Conservation (phyloP, 257 asterid species). For the Cruciata laevipes region DNA sequence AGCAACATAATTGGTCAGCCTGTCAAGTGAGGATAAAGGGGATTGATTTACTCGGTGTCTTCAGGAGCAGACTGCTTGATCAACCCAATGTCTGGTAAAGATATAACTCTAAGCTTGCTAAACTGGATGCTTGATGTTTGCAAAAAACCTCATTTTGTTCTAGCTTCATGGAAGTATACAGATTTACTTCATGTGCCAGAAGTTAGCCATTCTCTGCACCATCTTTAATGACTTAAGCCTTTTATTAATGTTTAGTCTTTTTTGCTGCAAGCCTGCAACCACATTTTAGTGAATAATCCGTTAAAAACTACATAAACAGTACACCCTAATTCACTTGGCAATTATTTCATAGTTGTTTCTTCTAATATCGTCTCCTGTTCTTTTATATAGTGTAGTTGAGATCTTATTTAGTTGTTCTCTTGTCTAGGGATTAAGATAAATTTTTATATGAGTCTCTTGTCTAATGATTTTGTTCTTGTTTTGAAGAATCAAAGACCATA, state of each 20-base stretch:
- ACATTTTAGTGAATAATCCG: background rate
- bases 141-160: background rate
- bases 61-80: background rate
- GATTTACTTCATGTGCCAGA: background rate
- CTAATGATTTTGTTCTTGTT: background rate
- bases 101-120: background rate
- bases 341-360: background rate
- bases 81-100: constrained; percentile 10
- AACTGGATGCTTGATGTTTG: background rate
- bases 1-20: constrained; percentile 25
- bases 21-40: background rate
- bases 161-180: background rate
- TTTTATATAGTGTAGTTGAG: background rate
- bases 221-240: background rate
- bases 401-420: background rate
- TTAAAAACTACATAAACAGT: background rate
- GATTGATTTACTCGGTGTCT: background rate
- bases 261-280: background rate
- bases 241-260: background rate
- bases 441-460: background rate
- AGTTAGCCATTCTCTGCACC: background rate
- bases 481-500: background rate
- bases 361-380: background rate
- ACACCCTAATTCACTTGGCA: background rate
- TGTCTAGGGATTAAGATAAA: background rate